Evolutionary conservation across 352 stramenopile species (phyloP), one percentile per base, ranked within the genome.

Genomic region (Globisporangium acanthophoron): DNA sequence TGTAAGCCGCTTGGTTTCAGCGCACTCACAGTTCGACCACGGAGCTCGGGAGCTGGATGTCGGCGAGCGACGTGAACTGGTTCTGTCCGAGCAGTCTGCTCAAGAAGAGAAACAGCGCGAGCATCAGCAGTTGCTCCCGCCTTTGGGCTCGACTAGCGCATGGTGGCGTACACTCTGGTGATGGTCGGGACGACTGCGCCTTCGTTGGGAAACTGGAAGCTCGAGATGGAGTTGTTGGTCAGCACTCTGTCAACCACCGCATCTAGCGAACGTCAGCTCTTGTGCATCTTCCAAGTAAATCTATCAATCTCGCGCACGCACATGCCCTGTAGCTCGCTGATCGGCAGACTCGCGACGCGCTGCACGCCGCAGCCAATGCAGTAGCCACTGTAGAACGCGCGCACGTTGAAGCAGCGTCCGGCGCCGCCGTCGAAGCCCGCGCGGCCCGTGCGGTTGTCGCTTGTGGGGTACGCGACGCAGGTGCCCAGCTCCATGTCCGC

Each of bases 211-310:
- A 65, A 56, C 5, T 35, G 18, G 20, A 65, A 33, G n/a, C 21
- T 60, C 45, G 37, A 39, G 52, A 65, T 58, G 24, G 59, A 59
- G 45, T 65, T 65, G 45, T 65, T 55, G 0, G 52, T 46, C 12
- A 65, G 47, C 15, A 46, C 16, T 9, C 58, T 64, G 33, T 8
- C 24, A 12, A 24, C n/a, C 43, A 15, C 47, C 12, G 9, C 29
- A 35, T 1, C 8, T 11, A 27, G 24, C 24, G 24, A 27, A 27
- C 9, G 46, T 51, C 5, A 43, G 29, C 15, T 33, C 27, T 16
- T 12, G 9, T 4, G 35, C 35, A 40, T 40, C 9, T 40, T 40
- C 35, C 35, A 24, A 15, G 31, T 11, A 33, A 13, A 49, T 27
- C 24, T 27, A 27, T 27, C 24, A 27, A 27, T 27, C 40, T 21